A percentile compares a stretch with the other conserved stretches of the same genome.
Evolutionary conservation across 257 asterid genomes (phyloP).

Genomic region (Ballota nigra): DNA sequence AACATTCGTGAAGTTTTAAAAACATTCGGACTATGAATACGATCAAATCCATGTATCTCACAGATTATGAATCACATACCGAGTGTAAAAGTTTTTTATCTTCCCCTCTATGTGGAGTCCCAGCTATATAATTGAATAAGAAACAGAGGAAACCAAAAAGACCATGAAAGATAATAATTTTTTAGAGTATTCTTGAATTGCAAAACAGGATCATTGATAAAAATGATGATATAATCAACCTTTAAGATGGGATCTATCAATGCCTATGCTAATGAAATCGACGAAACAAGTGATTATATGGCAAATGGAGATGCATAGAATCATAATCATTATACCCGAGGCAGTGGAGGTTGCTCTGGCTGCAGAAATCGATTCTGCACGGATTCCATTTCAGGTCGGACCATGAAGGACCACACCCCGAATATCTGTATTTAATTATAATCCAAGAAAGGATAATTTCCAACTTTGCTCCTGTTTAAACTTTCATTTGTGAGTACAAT

Average conservation of each 20-base stretch:
- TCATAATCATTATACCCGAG: constrained; percentile 45
- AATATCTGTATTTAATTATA: constrained; percentile 1
- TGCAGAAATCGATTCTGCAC: constrained; percentile 59
- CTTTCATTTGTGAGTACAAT: constrained; percentile 12
- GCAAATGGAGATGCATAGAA: constrained; percentile 3
- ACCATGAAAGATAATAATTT: background rate
- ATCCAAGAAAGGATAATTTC: constrained; percentile 13
- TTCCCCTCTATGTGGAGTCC: background rate
- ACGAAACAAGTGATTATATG: background rate
- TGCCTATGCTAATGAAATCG: background rate
- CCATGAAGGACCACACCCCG: constrained; percentile 10
- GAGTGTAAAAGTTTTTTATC: background rate
- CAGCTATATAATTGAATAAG: background rate
- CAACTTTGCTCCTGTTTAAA: constrained; percentile 17
- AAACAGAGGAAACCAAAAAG: background rate
- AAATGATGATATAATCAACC: background rate
- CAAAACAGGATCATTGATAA: background rate
- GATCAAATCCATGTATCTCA: background rate
- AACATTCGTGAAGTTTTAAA: background rate
- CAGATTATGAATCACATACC: background rate
- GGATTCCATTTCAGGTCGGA: constrained; percentile 39
- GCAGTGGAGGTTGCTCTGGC: constrained; percentile 47
- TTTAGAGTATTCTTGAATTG: background rate
- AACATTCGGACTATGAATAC: background rate
- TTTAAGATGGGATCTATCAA: background rate